A percentile compares a stretch with the other conserved stretches of the same genome.
Evolutionary conservation across 2,329 filamentous ascomycete genomes (phyloP).

Genomic region (Monilinia polystroma): DNA sequence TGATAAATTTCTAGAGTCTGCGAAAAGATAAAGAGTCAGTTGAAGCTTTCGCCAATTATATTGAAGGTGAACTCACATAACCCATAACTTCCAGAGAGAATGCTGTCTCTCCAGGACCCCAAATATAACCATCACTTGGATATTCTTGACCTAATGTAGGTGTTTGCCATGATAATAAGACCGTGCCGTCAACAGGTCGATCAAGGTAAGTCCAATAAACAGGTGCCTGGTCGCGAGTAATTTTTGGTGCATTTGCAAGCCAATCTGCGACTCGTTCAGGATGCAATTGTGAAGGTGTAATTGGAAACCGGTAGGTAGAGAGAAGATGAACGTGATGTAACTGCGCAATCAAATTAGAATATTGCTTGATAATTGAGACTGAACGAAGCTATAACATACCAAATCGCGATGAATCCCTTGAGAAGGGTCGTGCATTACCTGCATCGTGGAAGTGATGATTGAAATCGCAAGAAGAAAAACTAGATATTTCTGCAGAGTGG

Average conservation of each 20-base stretch:
- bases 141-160: conserved; percentile 70
- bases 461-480: conserved; percentile 2
- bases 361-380: conserved; percentile 14
- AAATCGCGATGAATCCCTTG: conserved; percentile 47
- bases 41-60: background rate
- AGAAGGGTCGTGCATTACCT: conserved; percentile 45
- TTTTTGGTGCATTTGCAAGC: conserved; percentile 78
- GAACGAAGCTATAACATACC: conserved; percentile 40
- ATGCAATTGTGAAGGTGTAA: conserved; percentile 63
- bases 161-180: conserved; percentile 88
- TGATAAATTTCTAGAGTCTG: conserved; percentile 87
- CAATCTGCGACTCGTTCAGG: conserved; percentile 78
- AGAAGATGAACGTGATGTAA: conserved; percentile 77
- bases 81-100: conserved; percentile 71
- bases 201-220: conserved; percentile 95
- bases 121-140: conserved; percentile 89
- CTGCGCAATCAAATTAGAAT: conserved; percentile 30
- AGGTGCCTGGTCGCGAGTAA: conserved; percentile 78
- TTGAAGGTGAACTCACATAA: conserved; percentile 52
- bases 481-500: background rate
- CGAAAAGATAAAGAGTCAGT: conserved; percentile 25
- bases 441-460: conserved; percentile 20
- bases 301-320: conserved; percentile 78
- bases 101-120: conserved; percentile 76
- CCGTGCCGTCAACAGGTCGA: conserved; percentile 74